phyloP scores from a whole-genome alignment of 257 asterid genomes.

The Nicotiana sylvestris region DNA sequence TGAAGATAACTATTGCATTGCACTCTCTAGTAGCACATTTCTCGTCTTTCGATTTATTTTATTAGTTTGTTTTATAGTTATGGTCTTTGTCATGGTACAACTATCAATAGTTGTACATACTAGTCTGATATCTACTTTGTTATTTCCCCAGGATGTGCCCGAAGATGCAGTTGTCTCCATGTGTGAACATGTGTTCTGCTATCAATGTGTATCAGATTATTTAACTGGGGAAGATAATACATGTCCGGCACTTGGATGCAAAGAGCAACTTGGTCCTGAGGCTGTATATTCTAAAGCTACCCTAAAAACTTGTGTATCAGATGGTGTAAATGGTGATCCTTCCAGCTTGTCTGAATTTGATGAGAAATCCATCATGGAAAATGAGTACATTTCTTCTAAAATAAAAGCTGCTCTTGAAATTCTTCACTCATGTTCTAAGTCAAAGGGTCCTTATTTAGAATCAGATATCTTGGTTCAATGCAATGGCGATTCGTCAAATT shows the following conservation, averaged over 20 bases:
- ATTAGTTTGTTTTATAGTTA: neutral
- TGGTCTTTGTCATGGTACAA: neutral
- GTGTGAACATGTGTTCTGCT: conserved; percentile 96
- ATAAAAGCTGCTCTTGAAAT: conserved; percentile 66
- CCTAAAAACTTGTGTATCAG: conserved; percentile 52
- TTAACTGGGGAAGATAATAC: conserved; percentile 82
- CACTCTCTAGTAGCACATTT: neutral
- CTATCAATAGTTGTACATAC: neutral
- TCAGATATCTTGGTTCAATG: conserved; percentile 21
- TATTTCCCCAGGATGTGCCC: conserved; percentile 74
- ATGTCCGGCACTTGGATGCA: conserved; percentile 84
- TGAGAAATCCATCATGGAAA: conserved; percentile 47
- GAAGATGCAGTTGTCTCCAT: conserved; percentile 94
- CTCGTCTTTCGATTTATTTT: neutral
- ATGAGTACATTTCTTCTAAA: conserved; percentile 67
- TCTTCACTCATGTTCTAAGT: conserved; percentile 46
- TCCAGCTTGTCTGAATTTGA: conserved; percentile 30
- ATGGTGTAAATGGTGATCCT: conserved; percentile 40
- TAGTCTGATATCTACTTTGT: conserved; percentile 1
- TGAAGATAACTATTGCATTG: neutral
- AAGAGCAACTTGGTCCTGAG: conserved; percentile 83
- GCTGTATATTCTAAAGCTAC: conserved; percentile 64
- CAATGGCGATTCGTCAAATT: conserved; percentile 38
- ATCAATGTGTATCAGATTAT: conserved; percentile 77
- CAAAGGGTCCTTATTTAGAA: conserved; percentile 30